These are phyloP conservation scores for Mariannaea sp. DNA, from an alignment of 2,329 filamentous ascomycete species.

Conservation along the genomic window DNA sequence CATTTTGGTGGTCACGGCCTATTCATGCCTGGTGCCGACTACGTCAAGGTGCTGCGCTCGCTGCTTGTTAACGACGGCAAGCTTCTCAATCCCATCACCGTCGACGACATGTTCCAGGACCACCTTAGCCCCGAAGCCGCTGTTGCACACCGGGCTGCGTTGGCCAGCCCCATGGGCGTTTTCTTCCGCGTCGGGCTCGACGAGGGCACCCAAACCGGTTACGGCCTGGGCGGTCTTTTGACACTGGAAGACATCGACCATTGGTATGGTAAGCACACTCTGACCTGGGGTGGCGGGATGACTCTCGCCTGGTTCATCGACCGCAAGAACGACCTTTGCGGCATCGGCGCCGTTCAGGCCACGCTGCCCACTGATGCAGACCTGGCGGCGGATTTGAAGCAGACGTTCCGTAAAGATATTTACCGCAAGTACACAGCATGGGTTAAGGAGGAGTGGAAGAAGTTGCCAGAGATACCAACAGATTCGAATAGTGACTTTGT, in stretches of 20 bases:
- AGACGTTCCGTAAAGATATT: conserved; percentile 48
- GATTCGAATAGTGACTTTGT: too few species aligned
- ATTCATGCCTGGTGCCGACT: conserved; percentile 46
- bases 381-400: conserved; percentile 42
- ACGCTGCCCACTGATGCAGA: conserved; percentile 40
- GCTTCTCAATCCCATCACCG: conserved; percentile 48
- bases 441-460: conserved; percentile 12
- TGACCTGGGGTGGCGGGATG: conserved; percentile 53
- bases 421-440: conserved; percentile 43
- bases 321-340: conserved; percentile 51
- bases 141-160: conserved; percentile 33
- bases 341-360: conserved; percentile 47
- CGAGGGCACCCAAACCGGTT: conserved; percentile 44
- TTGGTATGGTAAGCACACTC: conserved; percentile 49
- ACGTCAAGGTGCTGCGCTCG: conserved; percentile 50
- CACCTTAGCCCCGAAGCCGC: conserved; percentile 47
- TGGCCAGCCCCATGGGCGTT: conserved; percentile 39
- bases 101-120: conserved; percentile 52
- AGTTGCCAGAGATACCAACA: too few species aligned
- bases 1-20: conserved; percentile 53
- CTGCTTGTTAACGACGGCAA: conserved; percentile 55
- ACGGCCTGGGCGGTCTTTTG: conserved; percentile 50
- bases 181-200: conserved; percentile 45
- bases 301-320: conserved; percentile 56
- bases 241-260: conserved; percentile 48